Evolutionary conservation across 345 rosid genomes (phyloP).

Genomic region (Orychophragmus violaceus): DNA sequence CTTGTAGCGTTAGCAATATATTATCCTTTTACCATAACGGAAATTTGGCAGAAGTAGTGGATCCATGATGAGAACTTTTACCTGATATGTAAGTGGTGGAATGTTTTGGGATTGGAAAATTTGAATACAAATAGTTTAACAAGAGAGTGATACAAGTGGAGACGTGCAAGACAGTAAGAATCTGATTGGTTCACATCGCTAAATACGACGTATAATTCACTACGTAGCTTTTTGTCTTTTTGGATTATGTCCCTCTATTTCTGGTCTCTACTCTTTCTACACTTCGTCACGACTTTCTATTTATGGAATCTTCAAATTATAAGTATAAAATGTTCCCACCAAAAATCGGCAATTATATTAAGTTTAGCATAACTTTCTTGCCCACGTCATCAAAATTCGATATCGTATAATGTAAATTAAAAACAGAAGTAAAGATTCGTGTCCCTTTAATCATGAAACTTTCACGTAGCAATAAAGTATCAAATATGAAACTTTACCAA

Average conservation of each 20-base stretch:
- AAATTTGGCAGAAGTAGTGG: too few species aligned
- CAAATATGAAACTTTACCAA: slow-evolving; percentile 2
- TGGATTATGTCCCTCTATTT: not conserved
- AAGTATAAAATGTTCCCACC: not conserved
- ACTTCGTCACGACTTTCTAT: slow-evolving; percentile 6
- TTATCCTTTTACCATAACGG: too few species aligned
- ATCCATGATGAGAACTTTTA: not conserved
- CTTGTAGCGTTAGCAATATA: too few species aligned
- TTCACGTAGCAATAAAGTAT: slow-evolving; percentile 6
- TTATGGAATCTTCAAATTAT: not conserved
- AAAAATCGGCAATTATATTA: not conserved
- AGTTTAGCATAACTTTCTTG: not conserved
- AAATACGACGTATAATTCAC: not conserved
- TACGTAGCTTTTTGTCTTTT: not conserved
- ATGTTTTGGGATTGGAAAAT: slow-evolving; percentile 7
- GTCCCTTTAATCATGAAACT: slow-evolving; percentile 5
- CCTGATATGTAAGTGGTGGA: not conserved
- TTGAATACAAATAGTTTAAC: not conserved
- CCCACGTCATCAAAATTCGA: not conserved
- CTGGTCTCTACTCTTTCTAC: slow-evolving; percentile 1
- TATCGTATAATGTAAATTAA: not conserved
- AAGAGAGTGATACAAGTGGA: slow-evolving; percentile 2
- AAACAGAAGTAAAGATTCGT: not conserved
- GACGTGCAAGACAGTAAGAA: slow-evolving; percentile 14
- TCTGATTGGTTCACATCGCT: not conserved